Percentiles rank a stretch among this genome's conserved stretches.
These are phyloP conservation scores for Amoeboaphelidium occidentale DNA, from an alignment of 371 early-diverging fungal species.

Conservation along the genomic window DNA sequence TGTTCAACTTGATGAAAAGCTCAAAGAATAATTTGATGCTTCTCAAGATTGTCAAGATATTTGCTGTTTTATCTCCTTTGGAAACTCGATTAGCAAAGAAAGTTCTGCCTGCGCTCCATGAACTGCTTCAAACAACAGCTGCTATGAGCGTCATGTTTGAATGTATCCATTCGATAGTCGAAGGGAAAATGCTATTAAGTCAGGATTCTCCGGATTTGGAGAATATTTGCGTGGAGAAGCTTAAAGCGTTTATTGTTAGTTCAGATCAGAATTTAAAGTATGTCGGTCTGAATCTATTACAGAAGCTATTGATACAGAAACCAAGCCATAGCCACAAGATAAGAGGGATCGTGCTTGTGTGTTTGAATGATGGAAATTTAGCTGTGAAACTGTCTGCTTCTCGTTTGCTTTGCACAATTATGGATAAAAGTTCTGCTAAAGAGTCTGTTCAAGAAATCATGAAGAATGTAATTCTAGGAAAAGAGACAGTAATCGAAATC, in stretches of 20 bases:
- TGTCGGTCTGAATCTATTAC: too few species aligned
- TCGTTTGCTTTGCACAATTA: too few species aligned
- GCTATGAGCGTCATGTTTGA: slow-evolving; percentile 88
- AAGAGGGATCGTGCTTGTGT: too few species aligned
- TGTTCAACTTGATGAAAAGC: background rate
- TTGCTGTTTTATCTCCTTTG: slow-evolving; percentile 66
- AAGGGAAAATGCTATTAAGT: slow-evolving; percentile 54
- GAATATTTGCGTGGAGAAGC: slow-evolving; percentile 56
- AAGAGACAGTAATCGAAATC: too few species aligned
- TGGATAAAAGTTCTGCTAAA: too few species aligned
- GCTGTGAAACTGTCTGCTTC: too few species aligned
- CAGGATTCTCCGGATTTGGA: slow-evolving; percentile 28
- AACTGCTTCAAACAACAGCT: slow-evolving; percentile 56
- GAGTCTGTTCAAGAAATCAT: too few species aligned
- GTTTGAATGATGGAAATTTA: too few species aligned
- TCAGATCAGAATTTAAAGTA: slow-evolving; percentile 67
- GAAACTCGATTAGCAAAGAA: slow-evolving; percentile 83
- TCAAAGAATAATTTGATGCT: slow-evolving; percentile 98
- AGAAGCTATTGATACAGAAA: too few species aligned
- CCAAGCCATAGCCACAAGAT: too few species aligned
- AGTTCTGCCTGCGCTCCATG: slow-evolving; percentile 50
- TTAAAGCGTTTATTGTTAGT: slow-evolving; percentile 59
- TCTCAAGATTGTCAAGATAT: slow-evolving; percentile 88
- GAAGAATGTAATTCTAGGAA: too few species aligned
- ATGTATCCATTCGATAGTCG: slow-evolving; percentile 72